Percentiles rank a stretch among this genome's conserved stretches.
phyloP scores from a whole-genome alignment of 768 basidiomycete genomes.

The Trametes gibbosa region DNA sequence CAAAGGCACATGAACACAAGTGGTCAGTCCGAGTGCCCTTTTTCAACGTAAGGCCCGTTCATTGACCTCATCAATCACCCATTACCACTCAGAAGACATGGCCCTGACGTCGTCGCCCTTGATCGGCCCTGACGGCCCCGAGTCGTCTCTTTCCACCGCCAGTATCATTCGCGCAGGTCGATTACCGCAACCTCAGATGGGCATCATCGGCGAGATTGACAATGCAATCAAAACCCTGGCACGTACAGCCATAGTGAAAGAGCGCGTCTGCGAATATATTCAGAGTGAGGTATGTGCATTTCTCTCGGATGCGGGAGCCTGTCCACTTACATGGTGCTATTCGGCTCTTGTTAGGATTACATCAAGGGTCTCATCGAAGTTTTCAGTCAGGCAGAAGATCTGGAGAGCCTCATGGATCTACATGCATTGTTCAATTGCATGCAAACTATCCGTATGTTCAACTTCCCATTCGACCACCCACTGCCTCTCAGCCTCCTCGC shows the following conservation, averaged over 20 bases:
- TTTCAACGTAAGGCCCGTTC: background rate
- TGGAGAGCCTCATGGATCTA: constrained; percentile 86
- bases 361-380: constrained; percentile 84
- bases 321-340: constrained; percentile 1
- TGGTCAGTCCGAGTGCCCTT: constrained; percentile 42
- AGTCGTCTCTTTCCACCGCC: constrained; percentile 56
- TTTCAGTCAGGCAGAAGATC: constrained; percentile 85
- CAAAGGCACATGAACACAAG: constrained; percentile 74
- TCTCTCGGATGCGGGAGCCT: background rate
- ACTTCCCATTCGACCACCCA: background rate
- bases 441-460: constrained; percentile 84
- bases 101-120: constrained; percentile 58
- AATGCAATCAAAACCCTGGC: constrained; percentile 71
- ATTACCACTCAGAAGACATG: constrained; percentile 39
- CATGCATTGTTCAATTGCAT: constrained; percentile 90
- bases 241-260: constrained; percentile 70
- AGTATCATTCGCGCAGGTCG: constrained; percentile 69
- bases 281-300: constrained; percentile 65
- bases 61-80: background rate
- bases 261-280: constrained; percentile 88
- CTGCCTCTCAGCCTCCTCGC: background rate
- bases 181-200: constrained; percentile 72
- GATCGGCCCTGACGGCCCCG: constrained; percentile 57
- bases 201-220: constrained; percentile 78
- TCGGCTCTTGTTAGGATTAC: constrained; percentile 60